These are phyloP conservation scores for Mycena rosella DNA, from an alignment of 768 basidiomycete genomes.

Conservation along the genomic window DNA sequence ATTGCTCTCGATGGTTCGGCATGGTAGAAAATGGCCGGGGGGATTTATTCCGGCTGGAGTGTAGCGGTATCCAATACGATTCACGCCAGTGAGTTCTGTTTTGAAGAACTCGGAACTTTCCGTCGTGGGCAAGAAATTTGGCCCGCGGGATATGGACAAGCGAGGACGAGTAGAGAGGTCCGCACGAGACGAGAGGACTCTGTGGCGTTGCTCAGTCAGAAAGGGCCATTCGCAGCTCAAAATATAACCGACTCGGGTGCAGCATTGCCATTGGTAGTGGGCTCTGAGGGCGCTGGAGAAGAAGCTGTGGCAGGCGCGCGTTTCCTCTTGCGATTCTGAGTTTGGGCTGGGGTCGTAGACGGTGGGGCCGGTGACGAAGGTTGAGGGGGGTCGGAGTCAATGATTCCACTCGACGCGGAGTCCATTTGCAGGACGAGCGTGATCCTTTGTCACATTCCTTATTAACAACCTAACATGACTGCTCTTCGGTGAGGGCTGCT, in stretches of 20 bases:
- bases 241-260: slow-evolving; percentile 52
- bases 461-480: slow-evolving; percentile 43
- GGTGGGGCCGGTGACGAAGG: slow-evolving; percentile 20
- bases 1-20: slow-evolving; percentile 84
- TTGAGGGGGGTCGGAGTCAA: slow-evolving; percentile 31
- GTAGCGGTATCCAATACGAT: slow-evolving; percentile 85
- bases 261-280: slow-evolving; percentile 49
- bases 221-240: neutral
- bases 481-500: slow-evolving; percentile 53
- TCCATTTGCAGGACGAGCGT: no score
- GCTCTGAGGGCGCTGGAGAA: slow-evolving; percentile 74
- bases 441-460: slow-evolving; percentile 15
- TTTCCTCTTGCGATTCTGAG: slow-evolving; percentile 68
- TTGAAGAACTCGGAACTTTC: slow-evolving; percentile 70
- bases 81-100: slow-evolving; percentile 79
- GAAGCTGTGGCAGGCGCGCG: slow-evolving; percentile 60
- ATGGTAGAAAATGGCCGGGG: slow-evolving; percentile 68
- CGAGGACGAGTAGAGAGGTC: slow-evolving; percentile 79
- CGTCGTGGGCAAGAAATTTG: slow-evolving; percentile 71
- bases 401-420: neutral
- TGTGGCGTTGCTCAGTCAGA: slow-evolving; percentile 40
- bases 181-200: slow-evolving; percentile 72
- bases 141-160: slow-evolving; percentile 81
- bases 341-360: slow-evolving; percentile 29
- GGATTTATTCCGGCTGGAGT: slow-evolving; percentile 82